Base-by-base conservation (phyloP, 257 asterid genomes). In the Jasminum sambac region DNA sequence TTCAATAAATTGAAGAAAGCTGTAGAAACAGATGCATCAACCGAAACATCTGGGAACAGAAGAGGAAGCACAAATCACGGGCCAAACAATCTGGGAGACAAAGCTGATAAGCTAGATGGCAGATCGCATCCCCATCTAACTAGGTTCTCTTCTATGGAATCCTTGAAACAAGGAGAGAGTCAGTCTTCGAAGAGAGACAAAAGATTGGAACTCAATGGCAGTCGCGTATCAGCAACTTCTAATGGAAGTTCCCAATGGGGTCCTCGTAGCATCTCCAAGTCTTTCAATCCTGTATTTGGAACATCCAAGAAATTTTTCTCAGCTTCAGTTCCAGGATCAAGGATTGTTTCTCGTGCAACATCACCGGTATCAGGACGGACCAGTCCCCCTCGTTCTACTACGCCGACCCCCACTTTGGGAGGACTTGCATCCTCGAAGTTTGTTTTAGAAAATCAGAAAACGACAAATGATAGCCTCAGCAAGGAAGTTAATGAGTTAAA, bases 331-430 rank as follows among this genome's bases (percentile, higher is more conserved):
- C 97, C 97, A 62, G 97, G 97, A 75, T 90, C 97, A 36, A 86
- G 95, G 81, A 90, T 90, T 71, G 97, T 81, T 81, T 90, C 97
- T 81, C 89, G 97, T 72, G 94, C 97, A 68, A 90, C 97, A 79
- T 90, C 97, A n/a, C 97, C 97, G 25, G 79, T 90, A 78, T 88
- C 97, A 34, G 81, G 97, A 80, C 86, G 94, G 43, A 71, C 82
- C 43, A 90, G 96, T 74, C 97, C 95, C 69, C 97, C 96, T 79
- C 97, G 96, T 79, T 90, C 97, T 64, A 90, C 97, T 48, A 88
- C 95, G 61, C 97, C 95, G 39, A 90, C 96, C 66, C 95, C 97
- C 75, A 85, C 97, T 61, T 76, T 90, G 78, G 95, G 93, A 52
- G 97, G 97, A 34, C 96, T 86, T 61, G 76, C 93, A 39, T 83